Conservation (phyloP, 805 yeast genomes). For the Candida cerambycidarum region DNA sequence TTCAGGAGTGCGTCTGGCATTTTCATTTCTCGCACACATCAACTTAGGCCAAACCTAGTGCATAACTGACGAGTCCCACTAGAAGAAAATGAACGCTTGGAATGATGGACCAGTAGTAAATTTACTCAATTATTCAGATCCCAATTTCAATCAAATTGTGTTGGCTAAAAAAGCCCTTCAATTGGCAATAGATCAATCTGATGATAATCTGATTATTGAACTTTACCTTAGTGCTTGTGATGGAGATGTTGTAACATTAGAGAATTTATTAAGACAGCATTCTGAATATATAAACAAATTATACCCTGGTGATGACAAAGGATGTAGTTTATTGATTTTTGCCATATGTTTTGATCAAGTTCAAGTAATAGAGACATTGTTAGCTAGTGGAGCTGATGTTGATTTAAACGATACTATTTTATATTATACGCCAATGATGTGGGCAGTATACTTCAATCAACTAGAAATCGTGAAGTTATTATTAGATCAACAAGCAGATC, state of each 20-base stretch:
- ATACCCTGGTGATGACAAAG: constrained; percentile 27
- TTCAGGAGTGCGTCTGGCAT: background rate
- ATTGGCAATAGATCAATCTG: constrained; percentile 9
- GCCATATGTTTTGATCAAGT: constrained; percentile 55
- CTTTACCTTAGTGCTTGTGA: constrained; percentile 34
- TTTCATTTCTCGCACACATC: background rate
- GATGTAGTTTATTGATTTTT: constrained; percentile 42
- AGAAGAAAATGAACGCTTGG: constrained; percentile 34
- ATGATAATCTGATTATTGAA: constrained; percentile 18
- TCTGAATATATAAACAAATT: constrained; percentile 22
- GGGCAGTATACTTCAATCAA: constrained; percentile 73
- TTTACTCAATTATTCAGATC: constrained; percentile 25
- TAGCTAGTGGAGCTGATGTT: constrained; percentile 47
- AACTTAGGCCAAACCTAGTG: constrained; percentile 10
- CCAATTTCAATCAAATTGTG: constrained; percentile 24
- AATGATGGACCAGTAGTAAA: constrained; percentile 4
- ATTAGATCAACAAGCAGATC: constrained; percentile 65
- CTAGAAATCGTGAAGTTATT: constrained; percentile 54
- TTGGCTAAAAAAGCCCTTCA: constrained; percentile 30
- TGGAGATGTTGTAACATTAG: constrained; percentile 37
- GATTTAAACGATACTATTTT: constrained; percentile 51
- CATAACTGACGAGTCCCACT: no score
- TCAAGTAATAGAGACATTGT: constrained; percentile 46
- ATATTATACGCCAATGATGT: constrained; percentile 74
- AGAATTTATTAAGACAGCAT: constrained; percentile 22